phyloP scores from a whole-genome alignment of 177 flowering plant species.

The Vitis hybrid region DNA sequence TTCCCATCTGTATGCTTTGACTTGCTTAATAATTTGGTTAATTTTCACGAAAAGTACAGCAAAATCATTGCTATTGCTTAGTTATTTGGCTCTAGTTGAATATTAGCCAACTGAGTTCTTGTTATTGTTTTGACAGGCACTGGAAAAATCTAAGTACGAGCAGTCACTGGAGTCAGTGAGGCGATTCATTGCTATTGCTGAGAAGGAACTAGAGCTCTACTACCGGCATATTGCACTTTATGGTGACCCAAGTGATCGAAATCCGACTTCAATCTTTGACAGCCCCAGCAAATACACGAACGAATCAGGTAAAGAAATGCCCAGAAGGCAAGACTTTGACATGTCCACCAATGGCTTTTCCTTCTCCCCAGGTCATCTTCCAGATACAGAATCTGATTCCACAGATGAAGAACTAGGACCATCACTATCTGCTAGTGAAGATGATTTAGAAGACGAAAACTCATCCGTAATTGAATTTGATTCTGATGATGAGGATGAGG shows the following conservation, averaged over 20 bases:
- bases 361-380: constrained; percentile 10
- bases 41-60: no score
- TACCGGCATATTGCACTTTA: constrained; percentile 84
- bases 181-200: constrained; percentile 76
- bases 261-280: constrained; percentile 38
- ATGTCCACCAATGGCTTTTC: constrained; percentile 14
- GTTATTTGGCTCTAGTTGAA: neutral
- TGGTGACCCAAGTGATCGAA: constrained; percentile 60
- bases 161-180: constrained; percentile 89
- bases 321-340: constrained; percentile 5
- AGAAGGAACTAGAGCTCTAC: constrained; percentile 87
- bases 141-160: constrained; percentile 87
- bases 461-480: constrained; percentile 29
- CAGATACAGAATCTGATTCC: constrained; percentile 19
- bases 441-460: constrained; percentile 25
- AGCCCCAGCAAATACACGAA: constrained; percentile 22
- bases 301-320: constrained; percentile 15
- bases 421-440: constrained; percentile 20
- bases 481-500: constrained; percentile 15
- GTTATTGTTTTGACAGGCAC: constrained; percentile 47
- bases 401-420: constrained; percentile 10
- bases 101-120: neutral
- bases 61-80: neutral
- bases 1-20: no score
- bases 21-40: no score